Base-by-base conservation (phyloP, 179 eudicot species). In the Gypsophila paniculata region DNA sequence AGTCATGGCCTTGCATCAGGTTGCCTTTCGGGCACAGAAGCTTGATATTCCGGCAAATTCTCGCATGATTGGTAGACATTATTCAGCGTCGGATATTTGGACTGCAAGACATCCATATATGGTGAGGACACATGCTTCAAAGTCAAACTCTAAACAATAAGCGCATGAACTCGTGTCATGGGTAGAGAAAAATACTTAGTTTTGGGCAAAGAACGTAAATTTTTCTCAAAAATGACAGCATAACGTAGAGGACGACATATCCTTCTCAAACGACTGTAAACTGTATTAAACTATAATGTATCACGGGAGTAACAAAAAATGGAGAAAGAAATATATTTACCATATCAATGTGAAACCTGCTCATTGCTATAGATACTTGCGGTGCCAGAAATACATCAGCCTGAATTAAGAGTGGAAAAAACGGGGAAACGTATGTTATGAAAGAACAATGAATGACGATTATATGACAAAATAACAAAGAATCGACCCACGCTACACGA, bases 361-460 rank as follows among this genome's bases (percentile, higher is more conserved):
- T 67, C 38, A 79, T 62, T n/a, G 87, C 85, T 44, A 78, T 39
- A 53, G 87, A 84, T 42, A 87, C 75, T 75, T 87, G 87, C 18
- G 91, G 91, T 57, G 89, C 91, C 77, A 85, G 77, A 72, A 85
- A 85, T 36, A 87, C 91, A 75, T 87, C 91, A 76, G 85, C 91
- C 91, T 87, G 89, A 75, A 52, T 17, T 8, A 59, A 39, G 57
- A n/a, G n/a, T n/a, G n/a, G n/a, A n/a, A n/a, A n/a, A n/a, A n/a
- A n/a, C n/a, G n/a, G n/a, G n/a, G n/a, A n/a, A n/a, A n/a, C n/a
- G n/a, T n/a, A n/a, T n/a, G n/a, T n/a, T n/a, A n/a, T n/a, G n/a
- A n/a, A n/a, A n/a, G n/a, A n/a, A n/a, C n/a, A n/a, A n/a, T n/a
- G 65, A 60, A 15, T 26, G n/a, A 14, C 38, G 65, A 58, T 23